Evolutionary conservation across 1,284 basidiomycete species (phyloP).

Genomic region (Ustilago tritici): DNA sequence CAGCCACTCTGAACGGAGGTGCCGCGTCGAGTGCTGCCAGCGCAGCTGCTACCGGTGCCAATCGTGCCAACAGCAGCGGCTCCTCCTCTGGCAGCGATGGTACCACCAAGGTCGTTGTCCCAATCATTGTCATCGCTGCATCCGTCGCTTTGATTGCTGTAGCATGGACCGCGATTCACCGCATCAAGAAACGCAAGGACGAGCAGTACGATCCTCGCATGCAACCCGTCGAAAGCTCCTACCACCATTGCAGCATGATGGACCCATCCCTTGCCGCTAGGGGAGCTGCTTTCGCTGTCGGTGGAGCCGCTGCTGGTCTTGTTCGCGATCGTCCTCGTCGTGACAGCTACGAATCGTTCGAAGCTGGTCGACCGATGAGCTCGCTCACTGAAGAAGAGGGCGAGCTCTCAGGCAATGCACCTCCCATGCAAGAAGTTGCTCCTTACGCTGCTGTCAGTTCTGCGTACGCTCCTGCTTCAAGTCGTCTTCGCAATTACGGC

Average conservation of each 20-base stretch:
- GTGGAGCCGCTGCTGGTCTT: slow-evolving; percentile 37
- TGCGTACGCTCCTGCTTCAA: slow-evolving; percentile 12
- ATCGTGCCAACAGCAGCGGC: slow-evolving; percentile 31
- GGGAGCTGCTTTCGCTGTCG: slow-evolving; percentile 41
- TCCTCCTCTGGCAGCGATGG: slow-evolving; percentile 26
- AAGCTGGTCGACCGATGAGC: slow-evolving; percentile 39
- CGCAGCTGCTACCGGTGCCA: slow-evolving; percentile 21
- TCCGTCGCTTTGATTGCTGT: slow-evolving; percentile 36
- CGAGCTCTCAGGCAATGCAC: slow-evolving; percentile 18
- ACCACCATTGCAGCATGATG: slow-evolving; percentile 29
- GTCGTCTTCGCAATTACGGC: slow-evolving; percentile 43
- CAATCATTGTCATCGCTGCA: slow-evolving; percentile 47
- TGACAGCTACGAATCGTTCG: slow-evolving; percentile 41
- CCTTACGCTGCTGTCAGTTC: slow-evolving; percentile 29
- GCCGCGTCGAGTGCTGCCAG: background rate
- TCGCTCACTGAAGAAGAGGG: slow-evolving; percentile 32
- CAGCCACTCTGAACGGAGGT: slow-evolving; percentile 9
- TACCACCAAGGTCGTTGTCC: slow-evolving; percentile 49
- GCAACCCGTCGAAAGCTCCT: slow-evolving; percentile 22
- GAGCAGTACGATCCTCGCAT: slow-evolving; percentile 30
- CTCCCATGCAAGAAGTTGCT: slow-evolving; percentile 48
- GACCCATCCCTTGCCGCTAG: slow-evolving; percentile 19
- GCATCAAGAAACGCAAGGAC: slow-evolving; percentile 17
- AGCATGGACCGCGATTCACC: slow-evolving; percentile 32
- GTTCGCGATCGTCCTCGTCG: slow-evolving; percentile 31